Percentiles rank a stretch among this genome's conserved stretches.
Conservation (phyloP, 768 basidiomycete genomes). For the Rhizopogon vinicolor region DNA sequence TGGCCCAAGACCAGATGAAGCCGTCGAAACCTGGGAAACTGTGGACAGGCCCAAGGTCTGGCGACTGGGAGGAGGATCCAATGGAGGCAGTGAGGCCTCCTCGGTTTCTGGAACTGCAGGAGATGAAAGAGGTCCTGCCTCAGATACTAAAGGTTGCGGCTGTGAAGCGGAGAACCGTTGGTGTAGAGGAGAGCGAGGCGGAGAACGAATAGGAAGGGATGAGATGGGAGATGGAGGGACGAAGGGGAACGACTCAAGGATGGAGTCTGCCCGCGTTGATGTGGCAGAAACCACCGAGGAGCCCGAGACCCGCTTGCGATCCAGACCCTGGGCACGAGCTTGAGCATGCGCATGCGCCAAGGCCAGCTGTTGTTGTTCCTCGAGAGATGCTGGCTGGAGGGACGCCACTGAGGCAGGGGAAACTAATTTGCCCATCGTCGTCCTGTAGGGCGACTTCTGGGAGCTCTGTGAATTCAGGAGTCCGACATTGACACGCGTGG, state of each 20-base stretch:
- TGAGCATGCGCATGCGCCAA: slow-evolving; percentile 58
- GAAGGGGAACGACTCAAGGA: slow-evolving; percentile 84
- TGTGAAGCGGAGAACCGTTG: slow-evolving; percentile 46
- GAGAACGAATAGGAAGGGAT: slow-evolving; percentile 70
- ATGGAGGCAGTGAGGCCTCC: slow-evolving; percentile 28
- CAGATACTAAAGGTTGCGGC: background rate
- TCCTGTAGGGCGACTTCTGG: slow-evolving; percentile 46
- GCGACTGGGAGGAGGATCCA: slow-evolving; percentile 51
- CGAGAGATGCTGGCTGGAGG: slow-evolving; percentile 30
- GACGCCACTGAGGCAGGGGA: slow-evolving; percentile 35
- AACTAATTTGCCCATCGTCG: slow-evolving; percentile 60
- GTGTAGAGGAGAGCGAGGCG: slow-evolving; percentile 67
- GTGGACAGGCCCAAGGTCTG: slow-evolving; percentile 68
- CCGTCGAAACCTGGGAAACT: slow-evolving; percentile 71
- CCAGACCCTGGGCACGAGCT: slow-evolving; percentile 48
- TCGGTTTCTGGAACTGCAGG: slow-evolving; percentile 21
- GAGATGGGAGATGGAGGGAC: slow-evolving; percentile 88
- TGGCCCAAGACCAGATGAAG: slow-evolving; percentile 75
- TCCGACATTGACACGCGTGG: slow-evolving; percentile 65
- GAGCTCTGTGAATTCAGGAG: slow-evolving; percentile 32
- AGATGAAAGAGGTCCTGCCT: background rate
- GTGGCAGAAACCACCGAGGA: slow-evolving; percentile 64
- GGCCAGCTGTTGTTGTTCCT: slow-evolving; percentile 67
- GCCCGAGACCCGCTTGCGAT: slow-evolving; percentile 51
- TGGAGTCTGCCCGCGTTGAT: slow-evolving; percentile 76